These are phyloP conservation scores for Euphorbia pulcherrima DNA, from an alignment of 345 rosid species.

Conservation along the genomic window DNA sequence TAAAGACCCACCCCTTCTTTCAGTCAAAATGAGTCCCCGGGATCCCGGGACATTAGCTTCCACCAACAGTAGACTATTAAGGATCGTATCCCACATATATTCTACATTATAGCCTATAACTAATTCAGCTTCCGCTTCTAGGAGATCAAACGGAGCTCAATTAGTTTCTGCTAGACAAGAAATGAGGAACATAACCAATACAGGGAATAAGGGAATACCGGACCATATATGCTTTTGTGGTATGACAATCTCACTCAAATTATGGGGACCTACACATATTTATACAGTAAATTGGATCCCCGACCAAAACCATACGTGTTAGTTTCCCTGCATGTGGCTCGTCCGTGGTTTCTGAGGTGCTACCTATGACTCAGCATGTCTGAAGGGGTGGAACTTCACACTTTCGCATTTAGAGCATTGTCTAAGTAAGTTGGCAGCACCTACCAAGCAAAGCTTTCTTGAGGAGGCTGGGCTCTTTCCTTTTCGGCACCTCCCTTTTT, in stretches of 20 bases:
- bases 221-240: background rate
- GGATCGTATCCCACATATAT: background rate
- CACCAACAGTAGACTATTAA: too few relatives aligned
- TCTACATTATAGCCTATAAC: background rate
- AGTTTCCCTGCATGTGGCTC: conserved; percentile 8
- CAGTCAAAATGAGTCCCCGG: background rate
- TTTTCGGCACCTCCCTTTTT: background rate
- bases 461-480: background rate
- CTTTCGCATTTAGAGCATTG: conserved; percentile 1
- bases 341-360: background rate
- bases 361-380: conserved; percentile 5
- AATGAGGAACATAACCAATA: too few relatives aligned
- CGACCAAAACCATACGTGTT: conserved; percentile 9
- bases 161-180: too few relatives aligned
- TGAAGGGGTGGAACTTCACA: background rate
- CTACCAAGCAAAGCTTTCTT: conserved; percentile 10
- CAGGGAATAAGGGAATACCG: too few relatives aligned
- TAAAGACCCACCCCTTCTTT: conserved; percentile 4
- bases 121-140: too few relatives aligned
- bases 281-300: conserved; percentile 4
- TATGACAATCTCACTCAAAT: conserved; percentile 7
- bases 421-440: conserved; percentile 1
- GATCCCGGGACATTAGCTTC: background rate
- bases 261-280: conserved; percentile 7
- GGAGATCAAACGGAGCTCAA: too few relatives aligned